Conservation (phyloP, 163 green algal genomes). For the Chlamydomonas reinhardtii region DNA sequence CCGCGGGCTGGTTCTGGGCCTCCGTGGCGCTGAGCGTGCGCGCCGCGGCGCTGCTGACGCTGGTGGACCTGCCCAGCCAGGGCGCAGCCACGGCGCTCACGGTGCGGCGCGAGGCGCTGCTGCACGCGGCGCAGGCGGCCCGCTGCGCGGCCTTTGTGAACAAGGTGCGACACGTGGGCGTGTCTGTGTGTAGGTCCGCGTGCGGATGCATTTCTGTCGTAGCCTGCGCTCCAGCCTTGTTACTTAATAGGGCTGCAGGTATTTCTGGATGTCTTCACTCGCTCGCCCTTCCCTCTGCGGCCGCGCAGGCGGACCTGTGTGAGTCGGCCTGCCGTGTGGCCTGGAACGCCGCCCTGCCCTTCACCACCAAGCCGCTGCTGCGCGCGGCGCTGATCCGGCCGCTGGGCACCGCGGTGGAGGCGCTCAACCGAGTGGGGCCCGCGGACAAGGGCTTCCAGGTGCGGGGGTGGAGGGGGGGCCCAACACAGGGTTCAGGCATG, state of each 20-base stretch:
- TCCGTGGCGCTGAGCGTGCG: conserved; percentile 56
- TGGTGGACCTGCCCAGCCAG: conserved; percentile 28
- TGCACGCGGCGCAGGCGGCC: conserved; percentile 48
- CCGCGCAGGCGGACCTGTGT: conserved; percentile 46
- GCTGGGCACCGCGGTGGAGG: conserved; percentile 22
- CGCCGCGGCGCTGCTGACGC: conserved; percentile 41
- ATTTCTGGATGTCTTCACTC: too few relatives aligned
- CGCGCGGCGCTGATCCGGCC: conserved; percentile 41
- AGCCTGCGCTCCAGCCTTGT: too few relatives aligned
- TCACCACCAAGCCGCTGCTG: conserved; percentile 59
- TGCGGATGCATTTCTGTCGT: too few relatives aligned
- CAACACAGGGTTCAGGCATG: background rate
- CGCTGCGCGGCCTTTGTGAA: conserved; percentile 53
- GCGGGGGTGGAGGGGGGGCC: background rate
- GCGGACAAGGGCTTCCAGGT: conserved; percentile 65
- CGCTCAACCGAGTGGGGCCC: conserved; percentile 56
- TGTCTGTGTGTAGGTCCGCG: too few relatives aligned
- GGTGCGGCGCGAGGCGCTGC: conserved; percentile 55
- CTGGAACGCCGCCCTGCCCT: conserved; percentile 56
- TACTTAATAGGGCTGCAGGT: too few relatives aligned
- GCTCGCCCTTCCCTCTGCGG: too few relatives aligned
- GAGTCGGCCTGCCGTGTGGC: conserved; percentile 46
- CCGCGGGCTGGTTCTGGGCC: conserved; percentile 69
- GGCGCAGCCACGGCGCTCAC: conserved; percentile 44
- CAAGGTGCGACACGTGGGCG: too few relatives aligned